Conservation (phyloP, 2,329 filamentous ascomycete species). For the Sodiomyces alkalinus region DNA sequence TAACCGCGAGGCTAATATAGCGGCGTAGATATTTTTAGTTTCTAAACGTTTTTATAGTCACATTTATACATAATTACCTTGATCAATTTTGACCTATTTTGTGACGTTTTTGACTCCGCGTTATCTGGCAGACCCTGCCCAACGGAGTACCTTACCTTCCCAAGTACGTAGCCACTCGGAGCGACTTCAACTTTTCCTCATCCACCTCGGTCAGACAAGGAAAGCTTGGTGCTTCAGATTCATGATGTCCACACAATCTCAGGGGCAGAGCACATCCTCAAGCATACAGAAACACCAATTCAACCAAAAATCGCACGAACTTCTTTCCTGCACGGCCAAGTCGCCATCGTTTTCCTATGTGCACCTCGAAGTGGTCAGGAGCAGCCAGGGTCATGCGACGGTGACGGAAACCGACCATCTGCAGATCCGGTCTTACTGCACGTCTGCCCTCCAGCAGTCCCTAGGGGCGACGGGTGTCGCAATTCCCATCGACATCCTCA, state of each 20-base stretch:
- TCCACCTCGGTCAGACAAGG: too few relatives aligned
- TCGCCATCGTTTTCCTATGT: constrained; percentile 39
- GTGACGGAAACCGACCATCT: constrained; percentile 53
- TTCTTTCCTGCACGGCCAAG: constrained; percentile 35
- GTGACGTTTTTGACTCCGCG: too few relatives aligned
- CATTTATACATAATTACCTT: too few relatives aligned
- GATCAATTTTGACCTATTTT: too few relatives aligned
- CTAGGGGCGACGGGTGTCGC: constrained; percentile 53
- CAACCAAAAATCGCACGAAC: constrained; percentile 27
- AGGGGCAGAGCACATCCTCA: neutral
- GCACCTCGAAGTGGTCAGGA: constrained; percentile 32
- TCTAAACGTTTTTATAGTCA: too few relatives aligned
- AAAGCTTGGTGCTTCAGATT: neutral
- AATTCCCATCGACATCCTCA: constrained; percentile 56
- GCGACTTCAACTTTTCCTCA: too few relatives aligned
- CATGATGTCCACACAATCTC: constrained; percentile 5
- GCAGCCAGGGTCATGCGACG: constrained; percentile 8
- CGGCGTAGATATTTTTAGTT: too few relatives aligned
- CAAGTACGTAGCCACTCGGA: too few relatives aligned
- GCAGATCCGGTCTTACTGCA: constrained; percentile 47
- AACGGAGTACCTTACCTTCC: too few relatives aligned
- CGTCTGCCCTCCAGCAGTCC: constrained; percentile 48
- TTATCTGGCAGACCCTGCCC: too few relatives aligned
- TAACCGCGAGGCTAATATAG: too few relatives aligned
- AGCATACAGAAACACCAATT: constrained; percentile 3